Conservation (phyloP, 148 eudicot species). For the Pouteria glomerata region DNA sequence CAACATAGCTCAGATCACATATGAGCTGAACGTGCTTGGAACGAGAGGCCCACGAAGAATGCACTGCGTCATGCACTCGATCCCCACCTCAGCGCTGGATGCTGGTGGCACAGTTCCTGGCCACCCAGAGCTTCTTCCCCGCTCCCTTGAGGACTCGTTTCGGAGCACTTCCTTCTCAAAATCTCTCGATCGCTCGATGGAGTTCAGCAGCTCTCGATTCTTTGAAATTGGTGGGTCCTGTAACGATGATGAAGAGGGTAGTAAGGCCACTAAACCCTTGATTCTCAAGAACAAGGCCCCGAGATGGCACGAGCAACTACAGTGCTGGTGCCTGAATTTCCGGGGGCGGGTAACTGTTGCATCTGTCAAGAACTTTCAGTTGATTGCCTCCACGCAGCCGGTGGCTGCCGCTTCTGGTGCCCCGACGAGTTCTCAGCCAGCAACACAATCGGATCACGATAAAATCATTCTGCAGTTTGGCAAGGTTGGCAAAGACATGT, state of each 20-base stretch:
- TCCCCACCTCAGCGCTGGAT: constrained; percentile 39
- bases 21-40: constrained; percentile 55
- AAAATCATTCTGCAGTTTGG: constrained; percentile 40
- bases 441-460: constrained; percentile 35
- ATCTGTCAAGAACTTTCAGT: constrained; percentile 29
- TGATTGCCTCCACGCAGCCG: constrained; percentile 16
- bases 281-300: constrained; percentile 27
- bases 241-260: constrained; percentile 29
- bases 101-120: constrained; percentile 44
- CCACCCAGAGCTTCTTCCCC: constrained; percentile 43
- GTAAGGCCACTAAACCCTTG: constrained; percentile 23
- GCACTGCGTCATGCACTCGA: constrained; percentile 58
- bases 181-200: constrained; percentile 12
- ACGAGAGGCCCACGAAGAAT: constrained; percentile 58
- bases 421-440: constrained; percentile 23
- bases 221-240: constrained; percentile 20
- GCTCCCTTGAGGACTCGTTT: constrained; percentile 51
- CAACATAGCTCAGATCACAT: constrained; percentile 44
- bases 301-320: constrained; percentile 31
- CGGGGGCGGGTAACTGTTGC: constrained; percentile 29
- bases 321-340: constrained; percentile 29
- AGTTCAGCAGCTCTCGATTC: constrained; percentile 51
- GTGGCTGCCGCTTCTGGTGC: neutral
- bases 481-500: constrained; percentile 47
- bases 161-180: constrained; percentile 45